Evolutionary conservation across 2,329 filamentous ascomycete genomes (phyloP).

Genomic region (Exophiala alcalophila): DNA sequence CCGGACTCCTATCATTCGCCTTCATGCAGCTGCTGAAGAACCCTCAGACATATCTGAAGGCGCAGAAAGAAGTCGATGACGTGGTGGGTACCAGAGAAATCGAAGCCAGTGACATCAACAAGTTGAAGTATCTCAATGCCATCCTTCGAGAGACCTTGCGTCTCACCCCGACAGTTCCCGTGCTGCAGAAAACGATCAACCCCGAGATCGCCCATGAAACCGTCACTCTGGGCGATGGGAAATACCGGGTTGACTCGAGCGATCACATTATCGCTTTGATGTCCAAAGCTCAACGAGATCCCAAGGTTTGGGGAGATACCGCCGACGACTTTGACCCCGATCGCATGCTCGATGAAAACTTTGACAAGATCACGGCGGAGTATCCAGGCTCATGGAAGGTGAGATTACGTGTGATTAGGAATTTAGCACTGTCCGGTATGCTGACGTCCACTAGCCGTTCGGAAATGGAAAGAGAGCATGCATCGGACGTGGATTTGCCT

Average conservation of each 20-base stretch:
- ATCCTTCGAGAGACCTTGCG: constrained; percentile 63
- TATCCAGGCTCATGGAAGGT: constrained; percentile 17
- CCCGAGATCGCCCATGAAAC: constrained; percentile 35
- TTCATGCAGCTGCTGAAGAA: constrained; percentile 64
- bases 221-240: constrained; percentile 54
- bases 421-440: background rate
- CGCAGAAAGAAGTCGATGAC: constrained; percentile 64
- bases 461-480: constrained; percentile 68
- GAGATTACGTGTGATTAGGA: too few relatives aligned
- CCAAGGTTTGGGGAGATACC: constrained; percentile 62
- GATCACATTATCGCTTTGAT: constrained; percentile 53
- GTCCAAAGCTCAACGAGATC: constrained; percentile 58
- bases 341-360: constrained; percentile 64
- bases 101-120: constrained; percentile 58
- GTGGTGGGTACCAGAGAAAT: constrained; percentile 60
- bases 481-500: constrained; percentile 70
- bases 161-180: constrained; percentile 49
- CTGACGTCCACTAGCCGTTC: constrained; percentile 57
- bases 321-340: constrained; percentile 66
- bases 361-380: constrained; percentile 56
- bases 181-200: constrained; percentile 13
- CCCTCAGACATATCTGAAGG: constrained; percentile 57
- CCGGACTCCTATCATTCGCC: constrained; percentile 63
- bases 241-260: constrained; percentile 58
- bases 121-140: constrained; percentile 65